phyloP scores from a whole-genome alignment of 2,329 filamentous ascomycete genomes.

The Neoarthrinium moseri region DNA sequence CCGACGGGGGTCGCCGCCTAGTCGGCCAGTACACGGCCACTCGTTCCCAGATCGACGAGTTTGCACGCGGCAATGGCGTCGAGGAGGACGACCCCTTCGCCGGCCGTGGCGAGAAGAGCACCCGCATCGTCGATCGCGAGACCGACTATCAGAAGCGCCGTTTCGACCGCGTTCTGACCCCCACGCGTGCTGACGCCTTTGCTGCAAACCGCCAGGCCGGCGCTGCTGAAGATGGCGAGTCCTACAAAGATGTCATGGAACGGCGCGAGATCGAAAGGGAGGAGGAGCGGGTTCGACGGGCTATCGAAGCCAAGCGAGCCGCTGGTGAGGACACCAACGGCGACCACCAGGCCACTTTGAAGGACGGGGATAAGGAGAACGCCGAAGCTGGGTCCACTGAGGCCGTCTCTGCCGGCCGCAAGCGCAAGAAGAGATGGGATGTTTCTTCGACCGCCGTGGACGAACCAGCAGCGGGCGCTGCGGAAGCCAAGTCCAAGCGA shows the following conservation, averaged over 20 bases:
- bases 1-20: constrained; percentile 71
- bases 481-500: constrained; percentile 66
- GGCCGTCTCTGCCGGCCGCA: constrained; percentile 59
- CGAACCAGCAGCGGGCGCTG: constrained; percentile 44
- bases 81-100: constrained; percentile 91
- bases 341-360: constrained; percentile 70
- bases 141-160: constrained; percentile 97
- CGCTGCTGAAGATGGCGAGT: constrained; percentile 68
- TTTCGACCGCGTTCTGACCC: constrained; percentile 83
- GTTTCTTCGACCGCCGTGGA: constrained; percentile 59
- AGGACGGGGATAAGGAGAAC: constrained; percentile 72
- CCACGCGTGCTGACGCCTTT: constrained; percentile 83
- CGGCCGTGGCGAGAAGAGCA: constrained; percentile 80
- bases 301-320: constrained; percentile 73
- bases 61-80: constrained; percentile 78
- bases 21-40: constrained; percentile 97
- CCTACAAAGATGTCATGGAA: constrained; percentile 89
- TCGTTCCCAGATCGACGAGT: constrained; percentile 89
- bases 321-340: constrained; percentile 55
- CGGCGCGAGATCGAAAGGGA: constrained; percentile 87
- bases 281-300: constrained; percentile 79
- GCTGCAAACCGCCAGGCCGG: constrained; percentile 71
- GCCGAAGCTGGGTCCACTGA: constrained; percentile 68
- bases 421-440: constrained; percentile 96
- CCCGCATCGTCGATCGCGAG: constrained; percentile 87